Evolutionary conservation across 306 rosid species (phyloP).

Genomic region (Cajanus cajan): DNA sequence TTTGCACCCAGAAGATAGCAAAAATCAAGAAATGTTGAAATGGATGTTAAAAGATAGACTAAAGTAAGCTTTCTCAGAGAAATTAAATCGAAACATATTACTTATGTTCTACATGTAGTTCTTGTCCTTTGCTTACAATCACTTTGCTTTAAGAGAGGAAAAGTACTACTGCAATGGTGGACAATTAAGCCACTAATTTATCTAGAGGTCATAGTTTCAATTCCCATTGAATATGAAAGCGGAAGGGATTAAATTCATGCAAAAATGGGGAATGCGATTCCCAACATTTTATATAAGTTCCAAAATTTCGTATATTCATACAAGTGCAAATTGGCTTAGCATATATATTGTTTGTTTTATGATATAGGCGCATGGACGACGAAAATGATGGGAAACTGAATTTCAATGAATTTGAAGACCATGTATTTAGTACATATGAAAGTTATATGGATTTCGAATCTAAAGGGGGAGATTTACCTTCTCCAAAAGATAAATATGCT

Average conservation of each 20-base stretch:
- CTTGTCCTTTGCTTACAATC: background rate
- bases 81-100: background rate
- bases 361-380: constrained; percentile 54
- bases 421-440: constrained; percentile 44
- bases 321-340: background rate
- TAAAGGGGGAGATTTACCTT: constrained; percentile 32
- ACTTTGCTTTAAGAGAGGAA: background rate
- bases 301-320: background rate
- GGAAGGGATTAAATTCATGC: background rate
- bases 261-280: background rate
- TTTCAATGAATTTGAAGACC: constrained; percentile 51
- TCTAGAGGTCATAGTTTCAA: background rate
- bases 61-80: constrained; percentile 35
- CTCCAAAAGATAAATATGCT: constrained; percentile 44
- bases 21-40: constrained; percentile 40
- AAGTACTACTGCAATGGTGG: background rate
- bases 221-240: background rate
- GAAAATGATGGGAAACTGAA: constrained; percentile 60
- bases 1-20: constrained; percentile 81
- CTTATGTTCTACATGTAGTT: background rate
- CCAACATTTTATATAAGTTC: background rate
- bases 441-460: constrained; percentile 56
- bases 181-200: background rate
- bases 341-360: background rate
- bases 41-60: constrained; percentile 68